phyloP scores from a whole-genome alignment of 768 basidiomycete genomes.

The Vararia minispora region DNA sequence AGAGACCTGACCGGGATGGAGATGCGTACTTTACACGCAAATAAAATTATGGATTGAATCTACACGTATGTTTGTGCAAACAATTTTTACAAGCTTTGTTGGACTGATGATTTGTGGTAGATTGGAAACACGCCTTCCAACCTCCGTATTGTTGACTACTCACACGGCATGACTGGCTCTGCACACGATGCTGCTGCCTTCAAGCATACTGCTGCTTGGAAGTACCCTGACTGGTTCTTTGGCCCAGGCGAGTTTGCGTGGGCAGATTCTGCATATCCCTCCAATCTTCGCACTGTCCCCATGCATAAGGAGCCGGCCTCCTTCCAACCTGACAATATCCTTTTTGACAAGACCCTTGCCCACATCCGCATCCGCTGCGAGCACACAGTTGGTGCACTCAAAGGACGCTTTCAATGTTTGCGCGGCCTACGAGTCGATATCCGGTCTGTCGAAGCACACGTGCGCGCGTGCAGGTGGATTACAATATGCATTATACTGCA shows the following conservation, averaged over 20 bases:
- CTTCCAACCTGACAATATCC: conserved; percentile 26
- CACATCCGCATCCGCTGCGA: conserved; percentile 26
- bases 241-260: too few relatives aligned
- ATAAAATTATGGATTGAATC: conserved; percentile 25
- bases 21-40: too few relatives aligned
- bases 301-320: too few relatives aligned
- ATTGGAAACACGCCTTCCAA: conserved; percentile 14
- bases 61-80: conserved; percentile 17
- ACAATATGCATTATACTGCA: conserved; percentile 22
- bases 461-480: too few relatives aligned
- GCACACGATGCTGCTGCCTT: too few relatives aligned
- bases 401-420: conserved; percentile 27
- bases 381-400: conserved; percentile 29
- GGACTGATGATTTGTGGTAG: too few relatives aligned
- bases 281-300: conserved; percentile 11
- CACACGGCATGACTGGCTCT: conserved; percentile 21
- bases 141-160: conserved; percentile 25
- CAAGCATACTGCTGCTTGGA: too few relatives aligned
- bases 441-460: conserved; percentile 15
- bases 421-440: conserved; percentile 22
- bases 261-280: conserved; percentile 31
- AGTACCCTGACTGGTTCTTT: too few relatives aligned
- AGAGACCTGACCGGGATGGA: too few relatives aligned
- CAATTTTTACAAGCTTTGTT: too few relatives aligned
- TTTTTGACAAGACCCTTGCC: conserved; percentile 26